Evolutionary conservation across 257 asterid genomes (phyloP).

Genomic region (Solanum chiquidenum): DNA sequence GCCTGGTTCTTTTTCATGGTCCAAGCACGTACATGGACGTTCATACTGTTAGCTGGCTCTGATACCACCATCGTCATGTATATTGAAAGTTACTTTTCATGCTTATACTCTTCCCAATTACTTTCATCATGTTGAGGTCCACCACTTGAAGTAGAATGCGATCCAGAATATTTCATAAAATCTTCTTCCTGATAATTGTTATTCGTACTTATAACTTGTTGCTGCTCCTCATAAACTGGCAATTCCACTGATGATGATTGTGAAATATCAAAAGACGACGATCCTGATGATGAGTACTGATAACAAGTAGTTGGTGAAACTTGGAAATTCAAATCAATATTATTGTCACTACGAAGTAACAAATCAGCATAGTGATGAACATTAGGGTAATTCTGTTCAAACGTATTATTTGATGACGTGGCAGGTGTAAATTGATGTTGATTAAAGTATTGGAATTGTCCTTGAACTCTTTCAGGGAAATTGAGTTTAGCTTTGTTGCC

Average conservation of each 20-base stretch:
- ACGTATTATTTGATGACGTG: not conserved
- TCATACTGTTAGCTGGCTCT: not conserved
- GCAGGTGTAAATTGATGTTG: not conserved
- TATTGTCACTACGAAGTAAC: slow-evolving; percentile 10
- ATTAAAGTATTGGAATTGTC: slow-evolving; percentile 18
- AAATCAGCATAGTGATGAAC: slow-evolving; percentile 24
- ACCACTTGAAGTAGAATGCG: not conserved
- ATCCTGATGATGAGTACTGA: slow-evolving; percentile 8
- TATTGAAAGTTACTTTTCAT: not conserved
- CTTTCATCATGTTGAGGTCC: not conserved
- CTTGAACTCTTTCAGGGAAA: slow-evolving; percentile 78
- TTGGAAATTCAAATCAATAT: not conserved
- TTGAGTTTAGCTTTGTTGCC: slow-evolving; percentile 87
- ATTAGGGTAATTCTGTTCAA: not conserved
- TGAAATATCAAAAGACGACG: slow-evolving; percentile 1
- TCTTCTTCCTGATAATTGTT: not conserved
- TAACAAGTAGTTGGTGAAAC: not conserved
- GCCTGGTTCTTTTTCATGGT: not conserved
- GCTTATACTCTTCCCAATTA: not conserved
- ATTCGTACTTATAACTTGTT: not conserved
- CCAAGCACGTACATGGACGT: not conserved
- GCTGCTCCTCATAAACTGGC: not conserved
- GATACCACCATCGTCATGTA: no score
- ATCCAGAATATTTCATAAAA: not conserved
- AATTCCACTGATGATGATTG: slow-evolving; percentile 3